Conservation (phyloP, 2,329 filamentous ascomycete species). For the Monilinia fructicola region DNA sequence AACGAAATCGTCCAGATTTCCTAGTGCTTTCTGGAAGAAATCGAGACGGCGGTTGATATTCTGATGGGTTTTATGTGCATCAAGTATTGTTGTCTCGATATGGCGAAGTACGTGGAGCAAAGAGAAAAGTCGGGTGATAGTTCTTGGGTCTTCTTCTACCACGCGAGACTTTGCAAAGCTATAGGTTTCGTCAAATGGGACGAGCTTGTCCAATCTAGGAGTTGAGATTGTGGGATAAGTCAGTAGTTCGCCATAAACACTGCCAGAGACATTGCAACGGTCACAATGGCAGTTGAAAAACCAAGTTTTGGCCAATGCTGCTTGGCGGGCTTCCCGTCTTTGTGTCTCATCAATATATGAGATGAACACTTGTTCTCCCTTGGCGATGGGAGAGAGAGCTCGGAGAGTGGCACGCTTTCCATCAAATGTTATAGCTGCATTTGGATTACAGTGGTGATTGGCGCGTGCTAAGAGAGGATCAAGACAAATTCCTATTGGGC, state of each 20-base stretch:
- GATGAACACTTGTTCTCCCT: conserved; percentile 58
- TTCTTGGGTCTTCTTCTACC: conserved; percentile 7
- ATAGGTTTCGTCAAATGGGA: background rate
- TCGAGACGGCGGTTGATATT: conserved; percentile 15
- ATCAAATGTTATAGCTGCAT: conserved; percentile 57
- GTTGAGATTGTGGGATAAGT: background rate
- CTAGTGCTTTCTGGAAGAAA: conserved; percentile 1
- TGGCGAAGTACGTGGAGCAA: conserved; percentile 18
- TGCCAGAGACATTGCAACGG: background rate
- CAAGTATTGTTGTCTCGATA: background rate
- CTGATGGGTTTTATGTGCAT: background rate
- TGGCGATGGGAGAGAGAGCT: conserved; percentile 50
- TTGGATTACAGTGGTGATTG: conserved; percentile 63
- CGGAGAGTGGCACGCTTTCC: conserved; percentile 53
- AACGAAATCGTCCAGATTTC: conserved; percentile 20
- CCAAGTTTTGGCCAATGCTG: conserved; percentile 14
- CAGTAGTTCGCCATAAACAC: background rate
- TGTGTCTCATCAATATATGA: conserved; percentile 56
- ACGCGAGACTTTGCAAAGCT: conserved; percentile 8
- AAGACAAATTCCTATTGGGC: conserved; percentile 55
- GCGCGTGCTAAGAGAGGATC: conserved; percentile 52
- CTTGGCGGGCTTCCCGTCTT: conserved; percentile 22
- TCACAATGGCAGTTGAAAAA: conserved; percentile 20
- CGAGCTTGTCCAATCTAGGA: background rate
- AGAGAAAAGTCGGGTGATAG: conserved; percentile 16